Evolutionary conservation across 768 basidiomycete species (phyloP).

Genomic region (Gautieria morchelliformis): DNA sequence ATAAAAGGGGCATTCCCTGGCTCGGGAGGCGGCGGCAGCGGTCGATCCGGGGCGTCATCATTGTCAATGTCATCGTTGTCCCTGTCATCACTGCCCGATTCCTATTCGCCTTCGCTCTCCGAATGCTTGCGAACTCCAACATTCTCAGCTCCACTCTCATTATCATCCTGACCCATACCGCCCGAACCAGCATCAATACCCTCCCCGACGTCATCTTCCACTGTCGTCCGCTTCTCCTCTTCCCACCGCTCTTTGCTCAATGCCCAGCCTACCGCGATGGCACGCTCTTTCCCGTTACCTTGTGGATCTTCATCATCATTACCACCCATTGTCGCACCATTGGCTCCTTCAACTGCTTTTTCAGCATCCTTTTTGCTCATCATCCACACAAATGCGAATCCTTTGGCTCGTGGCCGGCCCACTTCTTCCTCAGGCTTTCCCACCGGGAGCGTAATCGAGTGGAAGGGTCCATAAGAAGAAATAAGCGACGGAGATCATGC

Average conservation of each 20-base stretch:
- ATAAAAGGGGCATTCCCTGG: conserved; percentile 89
- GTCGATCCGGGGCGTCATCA: conserved; percentile 37
- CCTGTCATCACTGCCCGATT: conserved; percentile 15
- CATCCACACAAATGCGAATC: too few species aligned
- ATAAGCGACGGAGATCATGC: conserved; percentile 75
- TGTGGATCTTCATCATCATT: conserved; percentile 23
- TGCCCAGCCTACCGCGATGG: conserved; percentile 94
- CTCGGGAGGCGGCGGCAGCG: conserved; percentile 73
- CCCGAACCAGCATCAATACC: conserved; percentile 15
- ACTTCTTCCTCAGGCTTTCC: too few species aligned
- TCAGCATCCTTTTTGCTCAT: conserved; percentile 77
- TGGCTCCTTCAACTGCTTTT: conserved; percentile 67
- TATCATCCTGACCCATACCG: conserved; percentile 18
- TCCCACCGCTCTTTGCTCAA: conserved; percentile 90
- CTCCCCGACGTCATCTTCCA: conserved; percentile 17
- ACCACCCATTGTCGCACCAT: conserved; percentile 59
- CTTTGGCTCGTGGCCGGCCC: conserved; percentile 38
- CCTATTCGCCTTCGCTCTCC: conserved; percentile 18
- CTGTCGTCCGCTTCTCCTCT: conserved; percentile 56
- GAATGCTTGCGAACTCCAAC: conserved; percentile 34
- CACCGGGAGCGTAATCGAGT: conserved; percentile 76
- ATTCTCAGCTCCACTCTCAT: conserved; percentile 30
- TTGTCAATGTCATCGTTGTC: conserved; percentile 9
- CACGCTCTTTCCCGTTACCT: too few species aligned
- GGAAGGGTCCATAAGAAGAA: conserved; percentile 80